phyloP scores from a whole-genome alignment of 2,329 filamentous ascomycete genomes.

The Exserohilum turcica region DNA sequence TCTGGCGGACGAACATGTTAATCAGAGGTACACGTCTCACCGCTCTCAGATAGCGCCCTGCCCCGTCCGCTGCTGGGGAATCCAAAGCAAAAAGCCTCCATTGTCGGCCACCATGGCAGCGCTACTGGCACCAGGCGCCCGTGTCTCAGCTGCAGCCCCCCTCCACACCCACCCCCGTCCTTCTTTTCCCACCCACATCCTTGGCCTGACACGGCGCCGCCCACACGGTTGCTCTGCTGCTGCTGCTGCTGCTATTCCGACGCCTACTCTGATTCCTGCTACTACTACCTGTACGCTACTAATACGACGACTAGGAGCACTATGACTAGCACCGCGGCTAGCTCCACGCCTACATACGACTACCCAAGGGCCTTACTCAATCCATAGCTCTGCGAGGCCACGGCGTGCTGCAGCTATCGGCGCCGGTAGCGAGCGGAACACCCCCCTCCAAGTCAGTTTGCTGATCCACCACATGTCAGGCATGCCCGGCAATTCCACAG shows the following conservation, averaged over 20 bases:
- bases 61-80: constrained; percentile 11
- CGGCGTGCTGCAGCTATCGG: constrained; percentile 21
- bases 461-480: constrained; percentile 27
- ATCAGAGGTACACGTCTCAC: constrained; percentile 24
- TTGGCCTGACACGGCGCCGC: too few relatives aligned
- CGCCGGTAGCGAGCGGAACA: constrained; percentile 36
- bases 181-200: constrained; percentile 21
- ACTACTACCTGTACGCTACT: too few relatives aligned
- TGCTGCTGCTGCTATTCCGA: too few relatives aligned
- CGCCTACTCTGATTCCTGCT: too few relatives aligned
- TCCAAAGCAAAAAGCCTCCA: too few relatives aligned
- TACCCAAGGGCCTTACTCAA: background rate
- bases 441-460: constrained; percentile 24
- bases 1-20: constrained; percentile 15
- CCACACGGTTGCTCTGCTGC: too few relatives aligned
- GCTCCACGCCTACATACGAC: too few relatives aligned
- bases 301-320: too few relatives aligned
- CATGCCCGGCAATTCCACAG: constrained; percentile 22
- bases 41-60: constrained; percentile 23
- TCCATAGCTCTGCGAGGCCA: constrained; percentile 23
- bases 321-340: too few relatives aligned
- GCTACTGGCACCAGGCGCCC: constrained; percentile 26
- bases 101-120: too few relatives aligned
- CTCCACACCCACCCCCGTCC: too few relatives aligned
- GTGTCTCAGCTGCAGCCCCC: constrained; percentile 20